Conservation (phyloP, 805 yeast genomes). For the Cyberlindnera americana region DNA sequence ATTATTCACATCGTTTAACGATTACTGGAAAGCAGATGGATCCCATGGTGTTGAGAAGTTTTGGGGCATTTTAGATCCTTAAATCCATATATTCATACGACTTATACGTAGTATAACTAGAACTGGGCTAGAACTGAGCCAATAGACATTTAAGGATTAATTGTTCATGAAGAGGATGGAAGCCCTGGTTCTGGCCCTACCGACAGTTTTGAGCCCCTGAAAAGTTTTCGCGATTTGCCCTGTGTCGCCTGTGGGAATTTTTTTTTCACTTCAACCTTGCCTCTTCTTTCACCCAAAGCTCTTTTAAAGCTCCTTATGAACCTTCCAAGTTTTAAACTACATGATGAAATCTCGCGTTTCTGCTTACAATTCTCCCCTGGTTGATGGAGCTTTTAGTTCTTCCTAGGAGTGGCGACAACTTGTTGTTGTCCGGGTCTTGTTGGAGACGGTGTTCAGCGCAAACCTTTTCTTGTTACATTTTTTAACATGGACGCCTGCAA, state of each 20-base stretch:
- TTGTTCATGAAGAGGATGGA: too few relatives aligned
- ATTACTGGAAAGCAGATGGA: slow-evolving; percentile 59
- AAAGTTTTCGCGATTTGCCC: too few relatives aligned
- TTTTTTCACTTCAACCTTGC: neutral
- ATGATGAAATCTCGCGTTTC: slow-evolving; percentile 32
- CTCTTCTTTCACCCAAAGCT: neutral
- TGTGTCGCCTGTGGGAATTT: neutral
- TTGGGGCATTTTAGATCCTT: slow-evolving; percentile 39
- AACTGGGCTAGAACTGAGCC: too few relatives aligned
- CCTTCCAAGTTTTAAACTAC: slow-evolving; percentile 34
- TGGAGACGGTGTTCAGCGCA: slow-evolving; percentile 31
- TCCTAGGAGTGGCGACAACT: slow-evolving; percentile 20
- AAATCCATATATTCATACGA: too few relatives aligned
- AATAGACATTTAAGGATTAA: too few relatives aligned
- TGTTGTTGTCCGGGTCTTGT: slow-evolving; percentile 25
- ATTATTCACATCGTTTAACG: slow-evolving; percentile 59
- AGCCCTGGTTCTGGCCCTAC: neutral
- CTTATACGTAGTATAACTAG: too few relatives aligned
- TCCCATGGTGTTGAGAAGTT: slow-evolving; percentile 54
- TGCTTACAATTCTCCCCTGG: slow-evolving; percentile 27
- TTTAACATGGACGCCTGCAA: slow-evolving; percentile 19
- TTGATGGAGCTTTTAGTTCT: slow-evolving; percentile 20
- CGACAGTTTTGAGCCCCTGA: neutral
- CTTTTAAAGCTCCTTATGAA: slow-evolving; percentile 15
- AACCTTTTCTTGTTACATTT: slow-evolving; percentile 29